These are phyloP conservation scores for Botrytis paeoniae DNA, from an alignment of 2,329 filamentous ascomycete genomes.

Conservation along the genomic window DNA sequence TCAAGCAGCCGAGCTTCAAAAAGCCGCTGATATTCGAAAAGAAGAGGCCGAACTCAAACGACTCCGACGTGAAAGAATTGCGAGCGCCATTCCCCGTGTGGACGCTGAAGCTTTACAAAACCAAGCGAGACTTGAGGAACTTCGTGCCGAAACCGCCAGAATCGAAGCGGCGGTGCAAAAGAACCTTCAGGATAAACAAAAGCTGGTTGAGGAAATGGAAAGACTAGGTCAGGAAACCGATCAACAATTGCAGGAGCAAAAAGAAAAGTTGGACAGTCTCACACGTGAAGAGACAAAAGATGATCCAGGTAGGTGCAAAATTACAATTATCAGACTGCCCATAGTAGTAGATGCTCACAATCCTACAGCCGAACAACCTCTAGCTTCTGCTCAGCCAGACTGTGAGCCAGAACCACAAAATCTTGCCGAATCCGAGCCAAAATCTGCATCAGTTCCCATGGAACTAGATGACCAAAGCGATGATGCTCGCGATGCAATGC, in stretches of 20 bases:
- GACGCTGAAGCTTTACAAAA: conserved; percentile 37
- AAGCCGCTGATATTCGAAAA: conserved; percentile 29
- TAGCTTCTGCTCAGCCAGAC: conserved; percentile 1
- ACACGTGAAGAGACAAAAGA: conserved; percentile 32
- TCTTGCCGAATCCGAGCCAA: neutral
- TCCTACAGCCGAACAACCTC: neutral
- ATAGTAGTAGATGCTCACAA: conserved; percentile 15
- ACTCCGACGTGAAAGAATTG: conserved; percentile 36
- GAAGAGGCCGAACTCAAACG: conserved; percentile 34
- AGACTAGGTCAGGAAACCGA: conserved; percentile 38
- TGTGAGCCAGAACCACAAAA: neutral
- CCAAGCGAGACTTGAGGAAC: conserved; percentile 33
- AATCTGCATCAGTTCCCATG: conserved; percentile 10
- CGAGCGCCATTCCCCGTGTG: conserved; percentile 34
- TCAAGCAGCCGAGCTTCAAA: conserved; percentile 29
- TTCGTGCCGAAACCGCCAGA: conserved; percentile 36
- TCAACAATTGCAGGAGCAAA: conserved; percentile 37
- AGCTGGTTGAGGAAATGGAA: conserved; percentile 38
- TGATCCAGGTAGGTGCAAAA: conserved; percentile 30
- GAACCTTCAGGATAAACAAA: conserved; percentile 37
- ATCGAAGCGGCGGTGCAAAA: conserved; percentile 36
- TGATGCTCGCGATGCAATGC: neutral
- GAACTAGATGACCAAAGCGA: conserved; percentile 6
- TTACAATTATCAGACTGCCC: neutral
- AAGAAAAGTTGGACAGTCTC: conserved; percentile 37